phyloP scores from a whole-genome alignment of 352 stramenopile genomes.

The Globisporangium camurandrum region DNA sequence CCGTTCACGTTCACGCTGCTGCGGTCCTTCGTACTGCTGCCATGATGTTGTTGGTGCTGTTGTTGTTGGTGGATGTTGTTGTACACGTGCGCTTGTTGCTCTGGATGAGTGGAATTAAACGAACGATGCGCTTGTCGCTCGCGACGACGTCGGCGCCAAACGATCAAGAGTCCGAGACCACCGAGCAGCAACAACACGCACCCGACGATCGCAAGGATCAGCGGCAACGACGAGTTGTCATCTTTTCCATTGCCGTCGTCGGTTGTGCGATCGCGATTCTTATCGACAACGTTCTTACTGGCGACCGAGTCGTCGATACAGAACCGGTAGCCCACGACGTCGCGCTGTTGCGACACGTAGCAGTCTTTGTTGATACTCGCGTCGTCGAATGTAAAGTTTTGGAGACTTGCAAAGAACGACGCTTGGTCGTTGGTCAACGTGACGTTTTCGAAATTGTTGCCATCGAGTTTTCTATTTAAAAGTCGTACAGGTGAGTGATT shows the following conservation, averaged over 20 bases:
- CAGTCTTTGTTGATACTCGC: background rate
- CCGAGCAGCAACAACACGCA: background rate
- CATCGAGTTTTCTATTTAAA: background rate
- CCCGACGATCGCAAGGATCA: background rate
- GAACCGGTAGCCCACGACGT: background rate
- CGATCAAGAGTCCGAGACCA: background rate
- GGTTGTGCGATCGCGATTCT: background rate
- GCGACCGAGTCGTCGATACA: background rate
- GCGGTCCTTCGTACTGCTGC: too few relatives aligned
- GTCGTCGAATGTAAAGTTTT: constrained; percentile 4
- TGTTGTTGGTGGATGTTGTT: background rate
- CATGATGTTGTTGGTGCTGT: background rate
- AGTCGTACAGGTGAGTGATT: background rate
- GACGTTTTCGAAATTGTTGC: constrained; percentile 1
- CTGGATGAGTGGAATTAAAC: too few relatives aligned
- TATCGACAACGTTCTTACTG: background rate
- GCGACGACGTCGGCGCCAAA: background rate
- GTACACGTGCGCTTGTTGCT: too few relatives aligned
- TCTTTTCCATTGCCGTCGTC: background rate
- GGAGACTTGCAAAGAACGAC: background rate
- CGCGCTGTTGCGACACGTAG: background rate
- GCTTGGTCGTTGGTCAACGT: constrained; percentile 1
- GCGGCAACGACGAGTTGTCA: background rate
- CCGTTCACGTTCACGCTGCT: background rate
- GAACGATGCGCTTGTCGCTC: background rate